Base-by-base conservation (phyloP, 2,329 filamentous ascomycete genomes). In the Gnomoniopsis smithogilvyi region DNA sequence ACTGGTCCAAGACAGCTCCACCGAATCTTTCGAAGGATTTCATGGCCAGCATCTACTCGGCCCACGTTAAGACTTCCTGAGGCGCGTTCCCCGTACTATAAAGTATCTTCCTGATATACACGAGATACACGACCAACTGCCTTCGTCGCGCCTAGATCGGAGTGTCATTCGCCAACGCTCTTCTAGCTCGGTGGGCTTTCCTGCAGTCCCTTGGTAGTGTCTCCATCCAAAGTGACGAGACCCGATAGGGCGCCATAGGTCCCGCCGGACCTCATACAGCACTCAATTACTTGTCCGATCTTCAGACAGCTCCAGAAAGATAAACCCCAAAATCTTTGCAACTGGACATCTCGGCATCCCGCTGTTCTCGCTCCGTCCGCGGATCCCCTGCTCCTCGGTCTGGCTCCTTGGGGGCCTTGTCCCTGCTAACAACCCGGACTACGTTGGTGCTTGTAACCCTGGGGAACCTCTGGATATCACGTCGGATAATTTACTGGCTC, bases 391-490 rank as follows among this genome's bases (percentile, higher is more conserved):
- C 21, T 41, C 33, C 30, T 48, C 54, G 38, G 51, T 48, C 53
- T 60, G 36, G 33, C 38, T 17, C 38, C 51, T 54, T 53, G 51
- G 57, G 57, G 60, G 60, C 57, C 60, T 62, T 60, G 57, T 62
- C 54, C 60, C 54, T 62, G 52, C 49, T 47, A 52, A 30, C 8
- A 30, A 56, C 48, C 57, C 54, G 53, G 48, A 21, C 26, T 26
- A 30, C 56, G 33, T 33, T 50, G 47, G 56, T 62, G 53, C 50
- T 46, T 55, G 53, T 56, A 60, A 54, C 60, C 60, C 60, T 62
- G 26, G 26, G 26, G 26, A n/a, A 46, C 60, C 60, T 62, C 56
- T 62, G 43, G 22, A 43, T 50, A 48, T 36, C 57, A 49, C 48
- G 22, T 38, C 26, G 33, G 50, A 51, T 49, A 51, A 24, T 52